Evolutionary conservation across 805 yeast species (phyloP), one percentile per base, ranked within the genome.

Genomic region (Sugiyamaella americana): DNA sequence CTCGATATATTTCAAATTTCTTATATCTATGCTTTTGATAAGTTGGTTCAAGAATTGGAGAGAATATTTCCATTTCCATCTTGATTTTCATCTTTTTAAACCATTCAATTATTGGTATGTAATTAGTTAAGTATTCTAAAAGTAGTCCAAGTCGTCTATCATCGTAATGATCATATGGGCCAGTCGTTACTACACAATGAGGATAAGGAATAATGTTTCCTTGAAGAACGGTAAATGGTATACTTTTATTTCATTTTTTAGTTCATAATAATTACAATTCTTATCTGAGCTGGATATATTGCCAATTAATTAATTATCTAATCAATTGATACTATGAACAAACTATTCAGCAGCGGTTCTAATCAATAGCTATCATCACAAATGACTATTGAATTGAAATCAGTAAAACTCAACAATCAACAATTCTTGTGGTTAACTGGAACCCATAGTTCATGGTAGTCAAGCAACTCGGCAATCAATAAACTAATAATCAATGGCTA

Each of bases 191-290:
- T 2, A 48, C 11, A 22, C 43, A n/a, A 38, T 50, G 44, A 6
- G 48, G 26, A 22, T 32, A 52, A 10, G 56, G 56, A 13, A 52
- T 35, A 4, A 26, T 19, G 2, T 41, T 30, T 13, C 56, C 56
- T 35, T 50, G 56, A 10, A 52, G 41, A 6, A 26, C 18, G 16
- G 39, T 23, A 24, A 52, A 41, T 22, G 16, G 41, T 48, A 52
- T 1, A 47, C 40, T 19, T 22, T 4, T 13, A 48, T 30, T 22
- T 45, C 44, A 11, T 18, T 18, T 22, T n/a, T n/a, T 30, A 47
- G 34, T 5, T 41, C 38, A 19, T 35, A 8, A 26, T 26, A 26
- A 26, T 26, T 26, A n/a, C n/a, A n/a, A n/a, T n/a, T n/a, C n/a
- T n/a, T n/a, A n/a, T n/a, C n/a, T n/a, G n/a, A n/a, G n/a, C n/a